Percentiles rank a stretch among this genome's conserved stretches.
phyloP scores from a whole-genome alignment of 2,329 filamentous ascomycete species.

The Aquanectria penicillioides region DNA sequence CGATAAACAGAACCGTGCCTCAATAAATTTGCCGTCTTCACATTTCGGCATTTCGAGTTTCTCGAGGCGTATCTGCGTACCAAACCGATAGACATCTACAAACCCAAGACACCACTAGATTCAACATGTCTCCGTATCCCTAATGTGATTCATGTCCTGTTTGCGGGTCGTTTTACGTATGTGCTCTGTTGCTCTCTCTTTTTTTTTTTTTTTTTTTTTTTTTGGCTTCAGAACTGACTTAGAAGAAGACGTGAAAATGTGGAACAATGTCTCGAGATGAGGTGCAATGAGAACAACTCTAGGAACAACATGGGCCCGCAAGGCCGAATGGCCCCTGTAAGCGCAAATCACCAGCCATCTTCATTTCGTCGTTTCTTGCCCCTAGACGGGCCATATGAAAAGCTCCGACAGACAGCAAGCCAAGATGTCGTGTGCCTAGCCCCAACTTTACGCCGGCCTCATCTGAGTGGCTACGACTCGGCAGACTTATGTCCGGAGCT shows the following conservation, averaged over 20 bases:
- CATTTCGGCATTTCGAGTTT: neutral
- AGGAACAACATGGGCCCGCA: too few relatives aligned
- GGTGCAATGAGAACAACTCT: neutral
- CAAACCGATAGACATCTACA: neutral
- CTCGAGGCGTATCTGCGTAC: neutral
- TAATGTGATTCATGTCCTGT: neutral
- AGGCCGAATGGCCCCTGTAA: neutral
- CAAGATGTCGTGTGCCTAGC: neutral
- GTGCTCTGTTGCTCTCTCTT: neutral
- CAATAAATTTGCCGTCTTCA: neutral
- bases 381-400: neutral
- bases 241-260: neutral
- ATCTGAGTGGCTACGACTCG: neutral
- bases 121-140: constrained; percentile 1
- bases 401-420: neutral
- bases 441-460: neutral
- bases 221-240: neutral
- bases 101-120: neutral
- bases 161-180: constrained; percentile 6
- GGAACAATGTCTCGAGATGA: neutral
- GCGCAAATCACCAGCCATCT: neutral
- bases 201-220: neutral
- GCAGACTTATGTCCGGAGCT: neutral
- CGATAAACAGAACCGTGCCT: neutral
- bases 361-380: neutral